These are phyloP conservation scores for Annona squamosa DNA, from an alignment of 164 flowering plant genomes.

Conservation along the genomic window DNA sequence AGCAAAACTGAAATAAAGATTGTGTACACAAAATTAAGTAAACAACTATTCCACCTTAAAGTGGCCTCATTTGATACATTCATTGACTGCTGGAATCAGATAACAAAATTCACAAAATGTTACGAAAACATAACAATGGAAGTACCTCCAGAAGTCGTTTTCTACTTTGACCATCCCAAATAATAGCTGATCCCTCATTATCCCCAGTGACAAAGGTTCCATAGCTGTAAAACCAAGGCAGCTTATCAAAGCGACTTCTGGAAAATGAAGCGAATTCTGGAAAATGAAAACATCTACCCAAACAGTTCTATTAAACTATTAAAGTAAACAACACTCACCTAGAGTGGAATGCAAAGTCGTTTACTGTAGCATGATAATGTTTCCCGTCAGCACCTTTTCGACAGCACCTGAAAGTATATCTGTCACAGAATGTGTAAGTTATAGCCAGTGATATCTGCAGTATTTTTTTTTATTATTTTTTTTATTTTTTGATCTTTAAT, in stretches of 20 bases:
- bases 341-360: constrained; percentile 76
- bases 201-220: constrained; percentile 74
- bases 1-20: too few relatives aligned
- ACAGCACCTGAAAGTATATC: constrained; percentile 68
- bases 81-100: neutral
- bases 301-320: neutral
- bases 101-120: neutral
- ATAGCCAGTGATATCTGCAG: neutral
- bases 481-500: neutral
- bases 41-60: too few relatives aligned
- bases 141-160: constrained; percentile 71
- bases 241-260: neutral
- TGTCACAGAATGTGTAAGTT: constrained; percentile 21
- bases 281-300: neutral
- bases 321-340: constrained; percentile 34
- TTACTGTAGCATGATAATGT: constrained; percentile 53
- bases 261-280: neutral
- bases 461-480: neutral
- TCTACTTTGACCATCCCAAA: constrained; percentile 67
- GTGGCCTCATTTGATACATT: too few relatives aligned
- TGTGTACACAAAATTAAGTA: too few relatives aligned
- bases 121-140: neutral
- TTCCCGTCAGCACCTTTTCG: constrained; percentile 61
- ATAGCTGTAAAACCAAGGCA: constrained; percentile 20
- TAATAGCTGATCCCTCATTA: constrained; percentile 60